Conservation (phyloP, 768 basidiomycete species). For the Flagelloscypha sp. region DNA sequence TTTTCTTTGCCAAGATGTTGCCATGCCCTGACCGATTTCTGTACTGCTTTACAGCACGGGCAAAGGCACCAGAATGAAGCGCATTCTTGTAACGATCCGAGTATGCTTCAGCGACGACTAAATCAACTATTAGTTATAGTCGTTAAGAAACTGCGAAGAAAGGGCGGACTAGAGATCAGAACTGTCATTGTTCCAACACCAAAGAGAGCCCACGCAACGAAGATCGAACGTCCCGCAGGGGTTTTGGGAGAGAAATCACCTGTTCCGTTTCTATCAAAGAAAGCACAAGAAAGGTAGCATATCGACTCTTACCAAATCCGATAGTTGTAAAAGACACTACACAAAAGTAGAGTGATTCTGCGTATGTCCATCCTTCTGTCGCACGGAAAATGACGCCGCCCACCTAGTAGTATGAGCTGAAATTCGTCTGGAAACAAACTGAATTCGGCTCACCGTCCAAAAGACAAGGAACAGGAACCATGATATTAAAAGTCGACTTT, state of each 20-base stretch:
- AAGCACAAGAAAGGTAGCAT: background rate
- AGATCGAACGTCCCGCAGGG: constrained; percentile 65
- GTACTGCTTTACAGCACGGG: constrained; percentile 38
- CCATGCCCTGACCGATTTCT: constrained; percentile 23
- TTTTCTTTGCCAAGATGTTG: too few relatives aligned
- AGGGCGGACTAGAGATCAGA: constrained; percentile 51
- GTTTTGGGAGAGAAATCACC: constrained; percentile 57
- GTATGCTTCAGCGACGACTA: constrained; percentile 61
- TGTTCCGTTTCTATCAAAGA: constrained; percentile 12
- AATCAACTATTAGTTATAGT: background rate
- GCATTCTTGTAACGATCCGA: constrained; percentile 55
- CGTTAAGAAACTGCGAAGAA: background rate
- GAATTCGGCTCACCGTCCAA: constrained; percentile 50
- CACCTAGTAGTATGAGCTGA: constrained; percentile 26
- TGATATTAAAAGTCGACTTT: constrained; percentile 15
- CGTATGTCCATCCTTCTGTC: constrained; percentile 67
- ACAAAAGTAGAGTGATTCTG: constrained; percentile 67
- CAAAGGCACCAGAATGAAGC: constrained; percentile 38
- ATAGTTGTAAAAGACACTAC: constrained; percentile 58
- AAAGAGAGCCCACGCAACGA: constrained; percentile 70
- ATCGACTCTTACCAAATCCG: constrained; percentile 48
- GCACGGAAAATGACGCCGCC: constrained; percentile 59
- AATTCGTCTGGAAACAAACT: background rate
- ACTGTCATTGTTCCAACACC: constrained; percentile 74
- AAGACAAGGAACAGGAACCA: constrained; percentile 62